phyloP scores from a whole-genome alignment of 2,329 filamentous ascomycete species.

The Paecilomyces niveus region DNA sequence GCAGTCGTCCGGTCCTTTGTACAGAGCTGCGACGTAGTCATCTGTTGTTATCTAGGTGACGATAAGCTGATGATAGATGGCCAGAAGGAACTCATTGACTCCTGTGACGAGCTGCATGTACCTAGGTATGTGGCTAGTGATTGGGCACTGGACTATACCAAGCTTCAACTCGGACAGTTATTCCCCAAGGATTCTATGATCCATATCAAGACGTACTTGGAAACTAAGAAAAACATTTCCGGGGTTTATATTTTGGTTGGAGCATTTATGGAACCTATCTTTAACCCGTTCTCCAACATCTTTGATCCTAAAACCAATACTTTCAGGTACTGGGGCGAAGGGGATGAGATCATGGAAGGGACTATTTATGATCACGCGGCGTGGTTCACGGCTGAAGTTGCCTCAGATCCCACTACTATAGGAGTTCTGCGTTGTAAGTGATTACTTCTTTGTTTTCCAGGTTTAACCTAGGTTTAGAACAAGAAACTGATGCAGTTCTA shows the following conservation, averaged over 20 bases:
- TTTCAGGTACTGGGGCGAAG: constrained; percentile 29
- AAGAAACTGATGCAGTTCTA: constrained; percentile 10
- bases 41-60: constrained; percentile 37
- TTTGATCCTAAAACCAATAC: constrained; percentile 16
- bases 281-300: constrained; percentile 17
- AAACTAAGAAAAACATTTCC: constrained; percentile 26
- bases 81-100: constrained; percentile 37
- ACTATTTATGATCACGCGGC: constrained; percentile 34
- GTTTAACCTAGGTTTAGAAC: not conserved
- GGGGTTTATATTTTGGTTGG: constrained; percentile 38
- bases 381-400: constrained; percentile 26
- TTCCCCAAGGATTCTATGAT: constrained; percentile 36
- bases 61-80: constrained; percentile 34
- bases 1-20: constrained; percentile 19
- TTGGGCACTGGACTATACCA: constrained; percentile 35
- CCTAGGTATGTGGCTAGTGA: constrained; percentile 36
- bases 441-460: not conserved
- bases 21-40: constrained; percentile 25
- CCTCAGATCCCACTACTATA: constrained; percentile 13
- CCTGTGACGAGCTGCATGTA: constrained; percentile 27
- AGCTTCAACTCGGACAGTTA: constrained; percentile 29
- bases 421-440: constrained; percentile 16
- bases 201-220: constrained; percentile 31
- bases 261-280: constrained; percentile 29
- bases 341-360: constrained; percentile 30